These are phyloP conservation scores for Solanum peruvianum DNA, from an alignment of 257 asterid species.

Conservation along the genomic window DNA sequence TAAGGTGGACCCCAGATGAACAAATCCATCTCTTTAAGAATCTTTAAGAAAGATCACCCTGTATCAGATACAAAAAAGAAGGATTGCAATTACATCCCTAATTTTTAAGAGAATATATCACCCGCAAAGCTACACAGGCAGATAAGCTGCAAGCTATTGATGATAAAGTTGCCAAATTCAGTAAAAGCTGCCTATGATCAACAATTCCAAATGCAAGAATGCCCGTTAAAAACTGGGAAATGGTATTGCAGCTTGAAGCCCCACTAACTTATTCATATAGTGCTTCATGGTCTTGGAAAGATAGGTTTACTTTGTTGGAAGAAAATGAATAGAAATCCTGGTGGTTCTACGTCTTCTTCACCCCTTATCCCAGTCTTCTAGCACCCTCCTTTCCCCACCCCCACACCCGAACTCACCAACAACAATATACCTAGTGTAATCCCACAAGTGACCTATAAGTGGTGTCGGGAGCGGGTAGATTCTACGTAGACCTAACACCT, in stretches of 20 bases:
- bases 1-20: constrained; percentile 28
- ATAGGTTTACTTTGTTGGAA: background rate
- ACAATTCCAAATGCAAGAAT: background rate
- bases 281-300: background rate
- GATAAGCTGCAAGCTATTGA: background rate
- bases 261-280: background rate
- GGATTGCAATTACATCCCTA: background rate
- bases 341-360: background rate
- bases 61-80: background rate
- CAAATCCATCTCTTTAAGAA: constrained; percentile 28
- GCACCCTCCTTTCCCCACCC: background rate
- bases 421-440: background rate
- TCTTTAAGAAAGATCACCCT: constrained; percentile 3
- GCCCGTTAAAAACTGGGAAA: background rate
- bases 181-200: background rate
- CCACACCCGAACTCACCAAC: background rate
- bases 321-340: background rate
- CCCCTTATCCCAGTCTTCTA: background rate
- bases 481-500: background rate
- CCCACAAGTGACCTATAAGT: background rate
- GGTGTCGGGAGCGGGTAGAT: background rate
- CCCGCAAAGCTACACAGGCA: background rate
- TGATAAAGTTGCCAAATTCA: background rate
- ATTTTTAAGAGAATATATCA: background rate
- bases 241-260: background rate